These are phyloP conservation scores for Verticillium zaregamsianum DNA, from an alignment of 2,329 filamentous ascomycete genomes.

Conservation along the genomic window DNA sequence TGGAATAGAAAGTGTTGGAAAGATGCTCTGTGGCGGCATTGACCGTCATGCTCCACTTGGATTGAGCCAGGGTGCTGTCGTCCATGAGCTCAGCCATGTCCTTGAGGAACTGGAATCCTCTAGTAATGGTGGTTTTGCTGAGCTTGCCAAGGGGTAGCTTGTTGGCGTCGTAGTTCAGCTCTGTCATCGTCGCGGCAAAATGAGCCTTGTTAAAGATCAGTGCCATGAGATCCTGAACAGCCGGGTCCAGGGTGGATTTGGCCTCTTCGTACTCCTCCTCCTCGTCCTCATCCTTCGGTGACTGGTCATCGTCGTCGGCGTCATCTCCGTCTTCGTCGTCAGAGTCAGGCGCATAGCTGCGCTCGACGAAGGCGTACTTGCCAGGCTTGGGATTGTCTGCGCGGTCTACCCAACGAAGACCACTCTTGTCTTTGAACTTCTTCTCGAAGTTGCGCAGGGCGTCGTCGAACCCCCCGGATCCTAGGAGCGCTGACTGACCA, in stretches of 20 bases:
- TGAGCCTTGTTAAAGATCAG: conserved; percentile 80
- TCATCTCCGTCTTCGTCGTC: conserved; percentile 48
- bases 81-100: conserved; percentile 66
- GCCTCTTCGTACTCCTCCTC: conserved; percentile 18
- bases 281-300: conserved; percentile 24
- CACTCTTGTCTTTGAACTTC: conserved; percentile 61
- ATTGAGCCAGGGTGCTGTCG: conserved; percentile 40
- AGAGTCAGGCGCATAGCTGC: conserved; percentile 67
- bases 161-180: conserved; percentile 66
- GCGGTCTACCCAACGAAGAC: conserved; percentile 50
- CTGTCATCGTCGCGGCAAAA: conserved; percentile 62
- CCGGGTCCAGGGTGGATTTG: conserved; percentile 51
- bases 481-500: conserved; percentile 44
- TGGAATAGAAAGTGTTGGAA: conserved; percentile 75
- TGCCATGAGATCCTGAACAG: conserved; percentile 66
- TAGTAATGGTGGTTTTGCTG: conserved; percentile 70
- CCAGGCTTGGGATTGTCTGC: conserved; percentile 53
- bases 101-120: conserved; percentile 74
- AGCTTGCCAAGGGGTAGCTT: conserved; percentile 84
- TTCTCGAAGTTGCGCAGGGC: conserved; percentile 51
- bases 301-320: conserved; percentile 25
- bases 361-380: conserved; percentile 79
- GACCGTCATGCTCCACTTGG: conserved; percentile 34
- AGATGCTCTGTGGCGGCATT: conserved; percentile 51
- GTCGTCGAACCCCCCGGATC: conserved; percentile 32